Conservation (phyloP, 305 asterid genomes). For the Stenogyne calaminthoides region DNA sequence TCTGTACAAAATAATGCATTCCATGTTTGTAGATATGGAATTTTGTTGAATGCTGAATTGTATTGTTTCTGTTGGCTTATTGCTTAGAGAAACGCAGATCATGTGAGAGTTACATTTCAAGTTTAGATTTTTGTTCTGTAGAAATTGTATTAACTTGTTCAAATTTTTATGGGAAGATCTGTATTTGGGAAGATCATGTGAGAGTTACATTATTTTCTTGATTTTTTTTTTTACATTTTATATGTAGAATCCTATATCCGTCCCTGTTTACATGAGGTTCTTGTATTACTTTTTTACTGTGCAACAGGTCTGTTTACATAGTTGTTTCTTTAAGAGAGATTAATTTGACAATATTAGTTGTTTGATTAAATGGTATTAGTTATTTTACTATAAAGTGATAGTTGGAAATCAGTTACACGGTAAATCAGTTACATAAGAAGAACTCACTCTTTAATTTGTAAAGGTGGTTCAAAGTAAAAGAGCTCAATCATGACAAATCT, state of each 20-base stretch:
- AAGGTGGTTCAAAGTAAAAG: not conserved
- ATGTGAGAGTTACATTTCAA: not conserved
- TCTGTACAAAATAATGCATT: constrained; percentile 10
- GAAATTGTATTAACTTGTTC: too few species aligned
- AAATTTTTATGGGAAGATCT: not conserved
- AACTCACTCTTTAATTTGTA: not conserved
- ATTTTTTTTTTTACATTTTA: too few species aligned
- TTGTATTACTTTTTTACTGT: too few species aligned
- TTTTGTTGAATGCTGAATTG: constrained; percentile 4
- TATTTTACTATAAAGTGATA: too few species aligned
- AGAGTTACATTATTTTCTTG: not conserved
- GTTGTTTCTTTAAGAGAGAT: too few species aligned
- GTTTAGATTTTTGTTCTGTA: not conserved
- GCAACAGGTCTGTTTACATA: too few species aligned
- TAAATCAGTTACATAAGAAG: too few species aligned
- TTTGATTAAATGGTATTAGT: too few species aligned
- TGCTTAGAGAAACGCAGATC: not conserved
- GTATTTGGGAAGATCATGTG: not conserved
- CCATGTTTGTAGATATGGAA: constrained; percentile 24
- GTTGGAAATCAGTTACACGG: not conserved
- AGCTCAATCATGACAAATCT: not conserved
- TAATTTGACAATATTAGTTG: too few species aligned
- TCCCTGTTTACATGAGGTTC: too few species aligned
- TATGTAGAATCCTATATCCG: too few species aligned
- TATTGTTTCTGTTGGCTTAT: not conserved